Conservation (phyloP, 2,329 filamentous ascomycete genomes). For the Aschersonia sp. region DNA sequence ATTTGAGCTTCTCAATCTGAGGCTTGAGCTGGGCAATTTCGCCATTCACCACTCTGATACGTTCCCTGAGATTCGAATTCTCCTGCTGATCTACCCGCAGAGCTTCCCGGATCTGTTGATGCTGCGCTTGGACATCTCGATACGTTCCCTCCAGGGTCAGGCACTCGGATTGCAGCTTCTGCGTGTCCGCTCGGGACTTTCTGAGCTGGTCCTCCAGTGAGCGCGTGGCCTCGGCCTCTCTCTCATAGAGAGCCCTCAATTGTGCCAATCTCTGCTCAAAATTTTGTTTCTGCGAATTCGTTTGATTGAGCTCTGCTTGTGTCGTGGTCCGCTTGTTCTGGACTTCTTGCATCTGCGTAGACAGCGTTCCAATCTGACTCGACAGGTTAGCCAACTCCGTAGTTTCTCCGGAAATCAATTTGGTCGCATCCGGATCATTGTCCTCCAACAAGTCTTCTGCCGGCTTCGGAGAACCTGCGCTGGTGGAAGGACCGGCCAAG, state of each 20-base stretch:
- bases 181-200: conserved; percentile 62
- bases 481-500: conserved; percentile 54
- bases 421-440: conserved; percentile 75
- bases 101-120: conserved; percentile 57
- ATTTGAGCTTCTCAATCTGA: conserved; percentile 83
- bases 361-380: conserved; percentile 82
- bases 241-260: conserved; percentile 77
- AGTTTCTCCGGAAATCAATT: conserved; percentile 76
- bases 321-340: conserved; percentile 66
- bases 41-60: conserved; percentile 67
- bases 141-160: conserved; percentile 69
- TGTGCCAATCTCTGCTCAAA: conserved; percentile 82
- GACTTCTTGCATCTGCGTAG: conserved; percentile 88
- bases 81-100: conserved; percentile 82
- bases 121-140: conserved; percentile 70
- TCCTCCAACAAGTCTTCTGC: conserved; percentile 85
- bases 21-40: conserved; percentile 77
- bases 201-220: conserved; percentile 71
- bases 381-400: conserved; percentile 90
- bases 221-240: conserved; percentile 78
- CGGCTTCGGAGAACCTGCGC: conserved; percentile 38
- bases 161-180: conserved; percentile 71
- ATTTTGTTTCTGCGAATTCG: conserved; percentile 76
- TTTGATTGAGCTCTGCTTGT: conserved; percentile 70
- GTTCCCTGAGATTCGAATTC: conserved; percentile 73